Percentiles rank a stretch among this genome's conserved stretches.
Evolutionary conservation across 73 alveolate genomes (phyloP).

Genomic region (Paramecium caudatum): DNA sequence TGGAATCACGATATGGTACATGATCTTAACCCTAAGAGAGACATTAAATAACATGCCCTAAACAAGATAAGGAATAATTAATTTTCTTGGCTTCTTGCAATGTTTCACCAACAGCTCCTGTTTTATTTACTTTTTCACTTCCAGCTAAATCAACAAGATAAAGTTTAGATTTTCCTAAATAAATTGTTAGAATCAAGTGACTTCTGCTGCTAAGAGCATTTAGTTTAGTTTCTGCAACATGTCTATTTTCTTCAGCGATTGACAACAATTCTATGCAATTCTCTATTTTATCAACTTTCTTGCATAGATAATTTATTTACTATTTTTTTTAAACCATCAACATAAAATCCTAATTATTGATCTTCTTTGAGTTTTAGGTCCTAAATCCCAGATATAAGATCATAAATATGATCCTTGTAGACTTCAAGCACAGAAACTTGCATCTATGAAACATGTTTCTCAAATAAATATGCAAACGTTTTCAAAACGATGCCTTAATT

Average conservation of each 20-base stretch:
- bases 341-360: conserved; percentile 68
- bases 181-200: conserved; percentile 87
- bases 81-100: conserved; percentile 96
- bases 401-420: conserved; percentile 95
- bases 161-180: conserved; percentile 85
- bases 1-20: conserved; percentile 95
- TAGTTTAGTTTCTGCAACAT: conserved; percentile 83
- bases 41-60: conserved; percentile 83
- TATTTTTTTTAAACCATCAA: conserved; percentile 46
- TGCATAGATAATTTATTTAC: conserved; percentile 54
- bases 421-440: conserved; percentile 87
- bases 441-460: conserved; percentile 78
- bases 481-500: conserved; percentile 92
- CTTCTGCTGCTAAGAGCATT: conserved; percentile 86
- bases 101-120: conserved; percentile 95
- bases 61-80: conserved; percentile 89
- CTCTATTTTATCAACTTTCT: conserved; percentile 71
- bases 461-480: conserved; percentile 89
- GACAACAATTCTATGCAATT: conserved; percentile 80
- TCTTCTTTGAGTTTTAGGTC: conserved; percentile 71
- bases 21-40: conserved; percentile 81
- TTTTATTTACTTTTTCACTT: conserved; percentile 94
- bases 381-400: conserved; percentile 77
- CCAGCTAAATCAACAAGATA: conserved; percentile 98
- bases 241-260: conserved; percentile 82